Percentiles rank a stretch among this genome's conserved stretches.
Conservation (phyloP, 192 early-diverging fungal genomes). For the Podila epicladia region DNA sequence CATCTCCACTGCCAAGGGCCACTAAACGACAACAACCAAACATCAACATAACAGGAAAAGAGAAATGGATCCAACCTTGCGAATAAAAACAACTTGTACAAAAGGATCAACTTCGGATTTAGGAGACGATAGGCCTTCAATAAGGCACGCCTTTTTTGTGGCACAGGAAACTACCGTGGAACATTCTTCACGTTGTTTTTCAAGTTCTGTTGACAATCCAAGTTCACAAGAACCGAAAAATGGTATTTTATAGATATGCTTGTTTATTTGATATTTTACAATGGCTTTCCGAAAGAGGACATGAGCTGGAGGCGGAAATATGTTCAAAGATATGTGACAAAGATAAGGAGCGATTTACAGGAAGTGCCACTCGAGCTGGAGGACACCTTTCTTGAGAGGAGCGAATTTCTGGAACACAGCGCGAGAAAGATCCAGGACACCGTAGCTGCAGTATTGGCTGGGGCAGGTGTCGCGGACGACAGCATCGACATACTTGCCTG, state of each 20-base stretch:
- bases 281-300: neutral
- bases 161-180: too few species aligned
- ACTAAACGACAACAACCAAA: neutral
- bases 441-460: constrained; percentile 30
- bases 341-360: constrained; percentile 11
- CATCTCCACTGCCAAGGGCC: constrained; percentile 29
- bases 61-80: constrained; percentile 2
- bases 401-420: constrained; percentile 40
- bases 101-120: neutral
- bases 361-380: constrained; percentile 40
- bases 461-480: constrained; percentile 43
- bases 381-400: constrained; percentile 26
- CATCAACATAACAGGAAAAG: constrained; percentile 1
- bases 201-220: too few species aligned
- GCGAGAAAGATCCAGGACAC: constrained; percentile 33
- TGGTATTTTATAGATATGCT: neutral
- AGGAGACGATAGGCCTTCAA: neutral
- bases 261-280: neutral
- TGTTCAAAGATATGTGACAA: neutral
- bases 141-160: too few species aligned
- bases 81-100: neutral
- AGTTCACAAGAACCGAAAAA: too few species aligned
- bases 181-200: too few species aligned
- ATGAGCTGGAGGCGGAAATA: neutral
- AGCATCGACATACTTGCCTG: constrained; percentile 17